These are phyloP conservation scores for Stephanodiscus triporus DNA, from an alignment of 108 stramenopile genomes.

Conservation along the genomic window DNA sequence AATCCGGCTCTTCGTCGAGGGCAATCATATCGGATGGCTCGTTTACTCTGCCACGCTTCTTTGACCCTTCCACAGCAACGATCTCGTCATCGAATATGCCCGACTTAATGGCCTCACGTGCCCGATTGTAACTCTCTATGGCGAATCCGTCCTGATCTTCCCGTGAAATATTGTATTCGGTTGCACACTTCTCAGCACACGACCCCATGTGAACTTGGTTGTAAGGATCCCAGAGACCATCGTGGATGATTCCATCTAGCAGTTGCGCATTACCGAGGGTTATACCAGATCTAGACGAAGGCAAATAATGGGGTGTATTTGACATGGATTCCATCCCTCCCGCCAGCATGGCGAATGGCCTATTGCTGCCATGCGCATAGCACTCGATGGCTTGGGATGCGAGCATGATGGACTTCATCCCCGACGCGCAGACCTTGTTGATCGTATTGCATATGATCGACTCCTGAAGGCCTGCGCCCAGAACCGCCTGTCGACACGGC, in stretches of 20 bases:
- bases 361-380: conserved; percentile 18
- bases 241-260: conserved; percentile 87
- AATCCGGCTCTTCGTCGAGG: conserved; percentile 87
- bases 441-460: conserved; percentile 74
- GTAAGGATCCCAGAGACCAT: conserved; percentile 97
- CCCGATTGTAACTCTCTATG: conserved; percentile 81
- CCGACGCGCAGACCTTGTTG: conserved; percentile 97
- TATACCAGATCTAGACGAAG: conserved; percentile 64
- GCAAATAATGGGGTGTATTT: conserved; percentile 95
- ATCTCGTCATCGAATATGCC: conserved; percentile 85
- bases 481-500: conserved; percentile 86
- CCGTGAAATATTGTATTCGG: conserved; percentile 73
- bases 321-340: conserved; percentile 98
- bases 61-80: conserved; percentile 67
- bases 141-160: conserved; percentile 96
- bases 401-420: conserved; percentile 93
- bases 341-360: conserved; percentile 70
- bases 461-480: conserved; percentile 60
- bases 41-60: conserved; percentile 56
- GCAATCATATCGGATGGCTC: conserved; percentile 51
- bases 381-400: conserved; percentile 73
- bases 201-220: conserved; percentile 93
- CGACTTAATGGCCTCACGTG: conserved; percentile 65
- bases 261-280: conserved; percentile 73
- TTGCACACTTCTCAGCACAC: conserved; percentile 94